These are phyloP conservation scores for Tricholoma sp. DNA, from an alignment of 768 basidiomycete genomes.

Conservation along the genomic window DNA sequence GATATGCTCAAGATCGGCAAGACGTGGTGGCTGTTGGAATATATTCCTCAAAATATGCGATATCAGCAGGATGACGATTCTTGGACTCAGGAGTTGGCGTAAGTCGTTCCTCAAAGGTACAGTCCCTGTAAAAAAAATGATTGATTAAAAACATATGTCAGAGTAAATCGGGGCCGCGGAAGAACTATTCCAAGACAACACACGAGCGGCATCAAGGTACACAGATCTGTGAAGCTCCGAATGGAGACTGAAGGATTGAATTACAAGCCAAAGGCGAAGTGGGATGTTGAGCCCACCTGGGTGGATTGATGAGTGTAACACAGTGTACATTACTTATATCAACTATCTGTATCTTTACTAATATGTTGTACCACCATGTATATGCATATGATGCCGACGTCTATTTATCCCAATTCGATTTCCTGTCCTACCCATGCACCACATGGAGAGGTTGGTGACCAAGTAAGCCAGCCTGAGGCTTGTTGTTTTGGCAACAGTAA, in stretches of 20 bases:
- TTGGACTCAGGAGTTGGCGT: conserved; percentile 35
- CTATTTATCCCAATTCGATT: no score
- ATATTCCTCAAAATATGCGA: conserved; percentile 34
- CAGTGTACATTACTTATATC: no score
- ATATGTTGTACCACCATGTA: neutral
- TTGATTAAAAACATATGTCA: conserved; percentile 7
- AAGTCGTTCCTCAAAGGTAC: conserved; percentile 8
- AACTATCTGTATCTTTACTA: neutral
- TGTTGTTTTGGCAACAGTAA: no score
- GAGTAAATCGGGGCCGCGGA: conserved; percentile 38
- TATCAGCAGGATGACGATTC: conserved; percentile 36
- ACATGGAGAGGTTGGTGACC: no score
- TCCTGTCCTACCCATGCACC: no score
- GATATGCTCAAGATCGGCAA: conserved; percentile 49
- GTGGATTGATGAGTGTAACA: conserved; percentile 26
- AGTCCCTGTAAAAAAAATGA: neutral
- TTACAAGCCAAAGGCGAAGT: conserved; percentile 37
- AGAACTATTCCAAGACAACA: conserved; percentile 37
- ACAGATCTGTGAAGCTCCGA: conserved; percentile 41
- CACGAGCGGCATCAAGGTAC: conserved; percentile 31
- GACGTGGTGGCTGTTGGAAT: conserved; percentile 67
- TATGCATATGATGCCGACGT: neutral
- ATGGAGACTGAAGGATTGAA: conserved; percentile 31
- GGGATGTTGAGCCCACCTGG: conserved; percentile 33
- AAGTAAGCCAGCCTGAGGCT: no score